phyloP scores from a whole-genome alignment of 208 protist species.

The Leishmania gerbilli region DNA sequence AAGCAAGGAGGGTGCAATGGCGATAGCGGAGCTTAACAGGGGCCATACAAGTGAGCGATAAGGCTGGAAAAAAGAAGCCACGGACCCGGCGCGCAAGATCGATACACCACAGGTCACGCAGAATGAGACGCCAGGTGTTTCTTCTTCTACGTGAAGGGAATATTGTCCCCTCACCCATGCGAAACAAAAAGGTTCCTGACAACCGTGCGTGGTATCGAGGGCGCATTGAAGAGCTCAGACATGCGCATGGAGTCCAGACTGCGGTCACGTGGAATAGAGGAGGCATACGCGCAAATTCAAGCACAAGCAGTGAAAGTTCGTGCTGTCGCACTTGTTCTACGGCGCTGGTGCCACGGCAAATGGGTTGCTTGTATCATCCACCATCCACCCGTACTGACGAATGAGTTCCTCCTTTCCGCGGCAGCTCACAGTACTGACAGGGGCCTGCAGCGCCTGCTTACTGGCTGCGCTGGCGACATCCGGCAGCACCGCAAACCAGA shows the following conservation, averaged over 20 bases:
- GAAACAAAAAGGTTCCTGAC: background rate
- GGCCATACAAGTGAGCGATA: background rate
- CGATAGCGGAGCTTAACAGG: background rate
- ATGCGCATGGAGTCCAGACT: background rate
- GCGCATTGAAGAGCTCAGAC: background rate
- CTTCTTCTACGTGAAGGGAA: background rate
- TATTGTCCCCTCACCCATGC: no score
- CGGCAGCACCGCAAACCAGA: conserved; percentile 83
- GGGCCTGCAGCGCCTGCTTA: conserved; percentile 56
- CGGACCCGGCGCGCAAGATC: no score
- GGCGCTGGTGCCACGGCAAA: background rate
- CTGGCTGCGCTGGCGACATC: conserved; percentile 52
- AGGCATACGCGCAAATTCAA: background rate
- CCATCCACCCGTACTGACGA: conserved; percentile 87
- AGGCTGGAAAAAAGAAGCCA: background rate
- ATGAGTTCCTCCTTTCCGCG: conserved; percentile 83
- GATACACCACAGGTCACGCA: no score
- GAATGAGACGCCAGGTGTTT: background rate
- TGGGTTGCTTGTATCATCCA: conserved; percentile 60
- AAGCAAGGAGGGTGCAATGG: background rate
- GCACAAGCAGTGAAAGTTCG: background rate
- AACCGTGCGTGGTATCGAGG: no score
- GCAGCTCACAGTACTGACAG: conserved; percentile 82
- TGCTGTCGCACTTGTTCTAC: background rate
- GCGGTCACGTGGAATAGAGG: background rate